These are phyloP conservation scores for Grifola frondosa DNA, from an alignment of 1,284 basidiomycete species.

Conservation along the genomic window DNA sequence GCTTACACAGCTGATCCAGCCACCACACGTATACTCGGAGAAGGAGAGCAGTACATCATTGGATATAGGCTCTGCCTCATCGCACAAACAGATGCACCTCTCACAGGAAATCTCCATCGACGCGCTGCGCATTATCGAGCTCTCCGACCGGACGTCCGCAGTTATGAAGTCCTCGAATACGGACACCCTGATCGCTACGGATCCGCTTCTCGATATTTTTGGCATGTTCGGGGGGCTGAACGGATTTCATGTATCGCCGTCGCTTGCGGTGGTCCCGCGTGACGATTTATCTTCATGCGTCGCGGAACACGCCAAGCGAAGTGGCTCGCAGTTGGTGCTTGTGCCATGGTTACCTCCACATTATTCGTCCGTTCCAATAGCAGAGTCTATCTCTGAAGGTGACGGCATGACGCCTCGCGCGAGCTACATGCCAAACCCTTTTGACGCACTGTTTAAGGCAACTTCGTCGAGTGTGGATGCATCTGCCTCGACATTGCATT, in stretches of 20 bases:
- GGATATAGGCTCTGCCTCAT: slow-evolving; percentile 1
- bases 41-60: slow-evolving; percentile 7
- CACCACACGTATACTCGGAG: slow-evolving; percentile 26
- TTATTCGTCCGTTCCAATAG: slow-evolving; percentile 14
- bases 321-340: slow-evolving; percentile 55
- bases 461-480: slow-evolving; percentile 28
- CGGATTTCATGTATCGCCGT: slow-evolving; percentile 49
- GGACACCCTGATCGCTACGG: slow-evolving; percentile 53
- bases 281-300: slow-evolving; percentile 57
- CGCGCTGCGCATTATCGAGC: slow-evolving; percentile 63
- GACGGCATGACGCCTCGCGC: slow-evolving; percentile 14
- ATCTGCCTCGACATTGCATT: slow-evolving; percentile 40
- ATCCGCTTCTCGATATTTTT: slow-evolving; percentile 64
- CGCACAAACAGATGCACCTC: slow-evolving; percentile 4
- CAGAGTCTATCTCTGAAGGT: slow-evolving; percentile 6
- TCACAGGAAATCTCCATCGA: slow-evolving; percentile 28
- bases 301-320: slow-evolving; percentile 46
- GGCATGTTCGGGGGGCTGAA: slow-evolving; percentile 60
- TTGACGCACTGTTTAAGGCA: slow-evolving; percentile 63
- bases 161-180: slow-evolving; percentile 66
- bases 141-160: slow-evolving; percentile 68
- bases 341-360: slow-evolving; percentile 61
- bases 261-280: slow-evolving; percentile 57
- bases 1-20: slow-evolving; percentile 62
- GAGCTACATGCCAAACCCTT: slow-evolving; percentile 41